These are phyloP conservation scores for Lasiodiplodia theobromae DNA, from an alignment of 2,329 filamentous ascomycete genomes.

Conservation along the genomic window DNA sequence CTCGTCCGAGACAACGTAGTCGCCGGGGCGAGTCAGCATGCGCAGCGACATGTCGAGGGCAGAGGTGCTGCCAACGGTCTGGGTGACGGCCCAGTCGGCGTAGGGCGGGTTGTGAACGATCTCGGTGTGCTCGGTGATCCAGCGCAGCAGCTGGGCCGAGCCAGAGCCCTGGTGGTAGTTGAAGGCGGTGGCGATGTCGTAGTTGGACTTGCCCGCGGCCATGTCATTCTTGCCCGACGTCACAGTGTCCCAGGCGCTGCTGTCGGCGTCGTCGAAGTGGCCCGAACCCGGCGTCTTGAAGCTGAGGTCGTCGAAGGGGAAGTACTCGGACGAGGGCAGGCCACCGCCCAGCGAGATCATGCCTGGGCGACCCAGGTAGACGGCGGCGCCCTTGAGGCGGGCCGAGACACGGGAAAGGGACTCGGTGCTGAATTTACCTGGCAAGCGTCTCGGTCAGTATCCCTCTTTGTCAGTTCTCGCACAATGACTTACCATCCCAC, in stretches of 20 bases:
- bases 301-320: constrained; percentile 83
- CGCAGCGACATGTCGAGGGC: constrained; percentile 84
- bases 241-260: constrained; percentile 59
- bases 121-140: constrained; percentile 94
- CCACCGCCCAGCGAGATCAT: constrained; percentile 93
- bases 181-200: constrained; percentile 84
- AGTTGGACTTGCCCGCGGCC: constrained; percentile 65
- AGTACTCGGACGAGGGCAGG: constrained; percentile 86
- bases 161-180: constrained; percentile 93
- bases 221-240: constrained; percentile 86
- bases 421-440: constrained; percentile 50
- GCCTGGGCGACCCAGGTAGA: constrained; percentile 78
- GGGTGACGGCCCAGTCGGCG: constrained; percentile 83
- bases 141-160: constrained; percentile 85
- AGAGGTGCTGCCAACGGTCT: constrained; percentile 86
- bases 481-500: constrained; percentile 79
- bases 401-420: constrained; percentile 61
- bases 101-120: constrained; percentile 87
- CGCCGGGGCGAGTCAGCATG: constrained; percentile 78
- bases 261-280: constrained; percentile 74
- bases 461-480: not conserved
- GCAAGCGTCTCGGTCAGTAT: not conserved
- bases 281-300: constrained; percentile 75
- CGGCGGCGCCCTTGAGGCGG: constrained; percentile 83
- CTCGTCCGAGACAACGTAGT: constrained; percentile 84